Percentiles rank a stretch among this genome's conserved stretches.
Conservation (phyloP, 345 rosid species). For the Erodium maritimum region DNA sequence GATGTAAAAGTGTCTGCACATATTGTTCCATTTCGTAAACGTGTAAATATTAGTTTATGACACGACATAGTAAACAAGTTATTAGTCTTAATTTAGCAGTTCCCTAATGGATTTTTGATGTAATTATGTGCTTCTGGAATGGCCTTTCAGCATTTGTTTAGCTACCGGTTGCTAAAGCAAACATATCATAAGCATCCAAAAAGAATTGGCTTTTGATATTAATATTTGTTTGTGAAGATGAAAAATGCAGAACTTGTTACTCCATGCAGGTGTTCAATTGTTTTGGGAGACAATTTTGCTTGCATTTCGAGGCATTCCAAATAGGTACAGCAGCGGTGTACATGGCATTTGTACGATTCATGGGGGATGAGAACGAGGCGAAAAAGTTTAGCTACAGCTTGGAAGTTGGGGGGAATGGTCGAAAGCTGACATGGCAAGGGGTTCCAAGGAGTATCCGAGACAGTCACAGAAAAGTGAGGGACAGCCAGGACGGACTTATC, state of each 20-base stretch:
- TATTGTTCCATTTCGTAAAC: no score
- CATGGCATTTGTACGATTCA: constrained; percentile 53
- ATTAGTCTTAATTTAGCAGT: no score
- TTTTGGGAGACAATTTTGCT: constrained; percentile 43
- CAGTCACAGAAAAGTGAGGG: constrained; percentile 42
- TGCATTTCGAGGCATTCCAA: constrained; percentile 48
- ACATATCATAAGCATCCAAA: no score
- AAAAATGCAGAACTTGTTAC: background rate
- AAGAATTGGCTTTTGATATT: no score
- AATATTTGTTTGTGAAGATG: background rate
- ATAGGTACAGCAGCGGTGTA: constrained; percentile 42
- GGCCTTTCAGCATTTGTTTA: no score
- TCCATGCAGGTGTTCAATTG: constrained; percentile 38
- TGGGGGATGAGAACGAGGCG: constrained; percentile 43
- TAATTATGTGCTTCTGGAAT: no score
- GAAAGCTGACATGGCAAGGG: constrained; percentile 48
- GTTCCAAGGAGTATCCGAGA: constrained; percentile 45
- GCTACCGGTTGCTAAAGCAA: no score
- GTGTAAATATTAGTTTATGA: no score
- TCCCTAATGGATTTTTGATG: no score
- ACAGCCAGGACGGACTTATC: constrained; percentile 33
- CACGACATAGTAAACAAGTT: no score
- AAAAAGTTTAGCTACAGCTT: constrained; percentile 39
- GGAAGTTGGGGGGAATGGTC: constrained; percentile 42
- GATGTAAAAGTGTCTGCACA: no score